phyloP scores from a whole-genome alignment of 2,329 filamentous ascomycete species.

The Alternaria rosae region DNA sequence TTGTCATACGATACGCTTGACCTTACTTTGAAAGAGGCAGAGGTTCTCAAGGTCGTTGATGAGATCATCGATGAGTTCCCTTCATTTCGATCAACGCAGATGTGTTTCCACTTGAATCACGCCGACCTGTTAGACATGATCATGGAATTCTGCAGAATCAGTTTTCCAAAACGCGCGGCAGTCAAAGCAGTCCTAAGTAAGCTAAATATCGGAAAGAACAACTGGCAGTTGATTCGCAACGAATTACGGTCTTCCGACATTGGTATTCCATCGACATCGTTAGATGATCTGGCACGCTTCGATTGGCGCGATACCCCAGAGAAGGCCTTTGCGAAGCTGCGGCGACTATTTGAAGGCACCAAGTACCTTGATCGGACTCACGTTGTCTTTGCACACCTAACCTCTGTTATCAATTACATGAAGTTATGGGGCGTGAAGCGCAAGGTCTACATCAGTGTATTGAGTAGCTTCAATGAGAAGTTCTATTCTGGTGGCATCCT shows the following conservation, averaged over 20 bases:
- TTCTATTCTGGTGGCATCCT: slow-evolving; percentile 83
- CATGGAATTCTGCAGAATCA: slow-evolving; percentile 89
- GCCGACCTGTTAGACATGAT: slow-evolving; percentile 84
- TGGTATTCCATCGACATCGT: slow-evolving; percentile 84
- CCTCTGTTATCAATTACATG: slow-evolving; percentile 77
- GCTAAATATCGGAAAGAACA: slow-evolving; percentile 80
- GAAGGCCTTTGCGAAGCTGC: slow-evolving; percentile 72
- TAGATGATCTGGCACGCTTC: slow-evolving; percentile 89
- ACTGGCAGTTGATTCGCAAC: slow-evolving; percentile 82
- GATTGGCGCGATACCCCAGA: slow-evolving; percentile 84
- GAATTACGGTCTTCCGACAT: slow-evolving; percentile 83
- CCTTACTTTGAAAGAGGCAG: slow-evolving; percentile 87
- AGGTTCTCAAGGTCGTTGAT: slow-evolving; percentile 92
- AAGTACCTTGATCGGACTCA: slow-evolving; percentile 60
- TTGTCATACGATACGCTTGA: slow-evolving; percentile 84
- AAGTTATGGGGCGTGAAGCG: slow-evolving; percentile 76
- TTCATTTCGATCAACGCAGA: slow-evolving; percentile 70
- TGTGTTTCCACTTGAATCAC: slow-evolving; percentile 93
- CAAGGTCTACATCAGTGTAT: slow-evolving; percentile 83
- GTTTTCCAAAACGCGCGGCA: slow-evolving; percentile 68
- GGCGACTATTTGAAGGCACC: slow-evolving; percentile 62
- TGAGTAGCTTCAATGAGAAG: slow-evolving; percentile 88
- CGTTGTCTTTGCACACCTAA: slow-evolving; percentile 76
- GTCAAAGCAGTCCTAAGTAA: slow-evolving; percentile 87
- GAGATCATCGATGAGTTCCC: slow-evolving; percentile 87